Conservation (phyloP, 2,329 filamentous ascomycete genomes). For the Scleromitrula shiraiana region DNA sequence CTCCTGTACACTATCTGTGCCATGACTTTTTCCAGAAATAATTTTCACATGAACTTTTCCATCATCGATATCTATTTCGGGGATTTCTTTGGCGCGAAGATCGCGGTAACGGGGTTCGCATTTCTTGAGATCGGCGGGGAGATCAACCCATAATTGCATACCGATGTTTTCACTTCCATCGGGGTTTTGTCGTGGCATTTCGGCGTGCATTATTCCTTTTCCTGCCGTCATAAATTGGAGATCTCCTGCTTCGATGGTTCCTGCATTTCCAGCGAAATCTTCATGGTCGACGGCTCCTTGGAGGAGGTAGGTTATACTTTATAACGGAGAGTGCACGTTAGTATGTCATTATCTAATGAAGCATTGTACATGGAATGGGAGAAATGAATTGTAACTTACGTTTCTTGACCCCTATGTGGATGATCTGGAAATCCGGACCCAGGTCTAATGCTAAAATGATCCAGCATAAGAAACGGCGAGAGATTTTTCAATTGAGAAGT, state of each 20-base stretch:
- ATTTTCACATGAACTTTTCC: constrained; percentile 77
- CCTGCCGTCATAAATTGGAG: constrained; percentile 98
- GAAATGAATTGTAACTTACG: neutral
- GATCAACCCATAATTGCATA: constrained; percentile 91
- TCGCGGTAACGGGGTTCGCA: constrained; percentile 93
- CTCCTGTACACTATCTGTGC: constrained; percentile 79
- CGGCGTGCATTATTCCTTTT: constrained; percentile 83
- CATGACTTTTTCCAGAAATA: constrained; percentile 78
- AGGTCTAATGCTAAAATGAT: constrained; percentile 75
- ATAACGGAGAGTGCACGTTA: constrained; percentile 1
- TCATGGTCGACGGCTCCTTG: constrained; percentile 81
- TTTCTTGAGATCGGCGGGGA: constrained; percentile 71
- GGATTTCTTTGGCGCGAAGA: constrained; percentile 71
- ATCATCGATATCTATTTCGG: constrained; percentile 60
- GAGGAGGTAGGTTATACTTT: constrained; percentile 81
- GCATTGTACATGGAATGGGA: neutral
- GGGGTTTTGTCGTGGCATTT: constrained; percentile 78
- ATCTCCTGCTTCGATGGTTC: constrained; percentile 80
- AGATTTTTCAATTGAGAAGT: constrained; percentile 78
- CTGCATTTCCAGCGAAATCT: constrained; percentile 79
- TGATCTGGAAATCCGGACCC: constrained; percentile 90
- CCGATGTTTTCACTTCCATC: constrained; percentile 75
- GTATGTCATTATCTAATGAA: neutral
- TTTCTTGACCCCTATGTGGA: constrained; percentile 48
- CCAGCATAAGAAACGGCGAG: constrained; percentile 91